phyloP scores from a whole-genome alignment of 2,329 filamentous ascomycete species.

The Calonectria pauciramosa region DNA sequence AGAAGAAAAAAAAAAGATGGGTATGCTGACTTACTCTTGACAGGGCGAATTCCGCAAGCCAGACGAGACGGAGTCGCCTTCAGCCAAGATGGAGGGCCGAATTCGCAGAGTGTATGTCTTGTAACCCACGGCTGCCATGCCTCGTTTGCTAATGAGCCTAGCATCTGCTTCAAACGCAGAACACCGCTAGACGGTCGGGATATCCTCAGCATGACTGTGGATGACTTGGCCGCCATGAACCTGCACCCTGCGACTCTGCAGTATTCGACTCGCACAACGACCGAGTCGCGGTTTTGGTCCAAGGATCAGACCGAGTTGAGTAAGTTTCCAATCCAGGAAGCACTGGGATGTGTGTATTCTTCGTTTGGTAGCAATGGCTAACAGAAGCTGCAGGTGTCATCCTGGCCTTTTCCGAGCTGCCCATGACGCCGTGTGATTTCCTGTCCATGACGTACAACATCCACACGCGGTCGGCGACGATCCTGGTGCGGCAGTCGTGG shows the following conservation, averaged over 20 bases:
- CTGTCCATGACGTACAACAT: constrained; percentile 61
- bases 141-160: constrained; percentile 31
- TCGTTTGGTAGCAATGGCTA: not conserved
- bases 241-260: constrained; percentile 56
- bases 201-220: constrained; percentile 52
- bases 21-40: not conserved
- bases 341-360: fast-evolving
- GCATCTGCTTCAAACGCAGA: constrained; percentile 54
- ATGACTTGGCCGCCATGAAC: constrained; percentile 52
- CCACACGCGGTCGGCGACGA: constrained; percentile 53
- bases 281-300: constrained; percentile 57
- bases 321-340: constrained; percentile 10
- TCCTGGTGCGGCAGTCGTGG: constrained; percentile 59
- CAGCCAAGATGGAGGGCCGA: constrained; percentile 49
- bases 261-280: constrained; percentile 55
- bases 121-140: not conserved
- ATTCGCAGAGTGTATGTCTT: constrained; percentile 52
- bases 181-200: constrained; percentile 49
- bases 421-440: constrained; percentile 61
- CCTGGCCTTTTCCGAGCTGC: constrained; percentile 59
- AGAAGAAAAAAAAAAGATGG: too few species aligned
- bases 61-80: constrained; percentile 36
- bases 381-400: constrained; percentile 51
- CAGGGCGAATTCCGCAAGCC: constrained; percentile 45
- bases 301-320: constrained; percentile 53